Base-by-base conservation (phyloP, 1,284 basidiomycete species). In the Boletus subluridellus region DNA sequence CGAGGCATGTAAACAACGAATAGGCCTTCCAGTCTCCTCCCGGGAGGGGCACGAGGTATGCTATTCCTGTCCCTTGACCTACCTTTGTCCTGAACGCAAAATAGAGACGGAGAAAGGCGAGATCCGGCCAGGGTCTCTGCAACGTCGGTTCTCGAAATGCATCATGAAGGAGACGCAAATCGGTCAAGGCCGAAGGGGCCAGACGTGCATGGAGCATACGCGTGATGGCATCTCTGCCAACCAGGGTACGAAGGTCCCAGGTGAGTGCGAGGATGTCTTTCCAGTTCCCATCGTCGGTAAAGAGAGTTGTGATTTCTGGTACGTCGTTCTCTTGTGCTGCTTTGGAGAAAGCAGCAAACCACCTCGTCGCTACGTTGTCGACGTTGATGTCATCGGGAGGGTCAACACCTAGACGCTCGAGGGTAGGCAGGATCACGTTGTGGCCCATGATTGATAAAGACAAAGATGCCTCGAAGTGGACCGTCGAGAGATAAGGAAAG, bases 171-270 rank as follows among this genome's bases (percentile, higher is more conserved):
- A 87, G 72, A 60, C 72, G 62, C 61, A 85, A 74, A 32, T 74
- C 65, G 21, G 69, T 66, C 0, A 80, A 68, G 41, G 77, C 74
- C 32, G 71, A 68, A 1, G 32, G 26, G 1, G 71, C 64, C 15
- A 87, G 76, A 15, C 78, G 76, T 63, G 80, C 80, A 11, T 61
- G 49, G 42, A 85, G 73, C 66, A 84, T 80, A 50, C 71, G 67
- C 4, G 63, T 65, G 62, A 87, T 80, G 57, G 68, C 67, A 4
- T 69, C 49, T 15, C 60, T 55, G 28, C 80, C 79, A 57, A 78
- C 76, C 71, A 88, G 82, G 0, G 85, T 87, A 55, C 86, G 82
- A 66, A 88, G 81, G 63, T 84, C 80, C 83, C 84, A 87, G 14
- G 86, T 85, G 42, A 87, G 73, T 0, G 82, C 76, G 41, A 86